Base-by-base conservation (phyloP, 2,329 filamentous ascomycete species). In the Ceratocystis lukuohia region DNA sequence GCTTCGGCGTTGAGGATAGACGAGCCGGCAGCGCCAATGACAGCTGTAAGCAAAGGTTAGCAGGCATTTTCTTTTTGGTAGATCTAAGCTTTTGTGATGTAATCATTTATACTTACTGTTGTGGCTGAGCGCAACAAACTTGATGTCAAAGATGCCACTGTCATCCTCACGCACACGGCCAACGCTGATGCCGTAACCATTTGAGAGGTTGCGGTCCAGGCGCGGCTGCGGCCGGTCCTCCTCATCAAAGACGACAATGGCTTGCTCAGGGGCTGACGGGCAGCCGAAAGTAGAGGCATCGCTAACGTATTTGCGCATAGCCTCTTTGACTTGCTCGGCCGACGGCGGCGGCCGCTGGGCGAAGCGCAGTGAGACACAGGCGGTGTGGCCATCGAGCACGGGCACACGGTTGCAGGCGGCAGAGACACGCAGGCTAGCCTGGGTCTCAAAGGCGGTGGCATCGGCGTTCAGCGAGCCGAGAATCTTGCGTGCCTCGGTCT, bases 1-100 rank as follows among this genome's bases (percentile, higher is more conserved):
- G 91, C 91, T 76, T 96, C 93, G 33, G 92, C 91, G 73, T 97
- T 97, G 71, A 97, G 77, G 76, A 97, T 96, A 41, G 90, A 96
- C 1, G 91, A 95, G 10, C 94, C 94, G n/a, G 93, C 92, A 41
- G 94, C 94, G 70, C 93, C 93, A 74, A 99, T 93, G 66, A 99
- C 88, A 69, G 93, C 86, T 85, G 66, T 20, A 33, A n/a, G 63
- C 15, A 22, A 78, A 76, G 80, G 70, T 80, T 80, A 74, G 72
- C 64, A 65, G 67, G 59, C 12, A 37, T 53, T 53, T 56, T 20
- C 30, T 33, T 28, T 68, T 65, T 33, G 22, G 41, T 37, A 20
- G 46, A 45, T 25, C 33, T 37, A 12, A 37, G 33, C 33, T 37
- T 37, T 10, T 1, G 33, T 37, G 37, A 10, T 37, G 10, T 62